Conservation (phyloP, 805 yeast genomes). For the Nakazawaea holstii region DNA sequence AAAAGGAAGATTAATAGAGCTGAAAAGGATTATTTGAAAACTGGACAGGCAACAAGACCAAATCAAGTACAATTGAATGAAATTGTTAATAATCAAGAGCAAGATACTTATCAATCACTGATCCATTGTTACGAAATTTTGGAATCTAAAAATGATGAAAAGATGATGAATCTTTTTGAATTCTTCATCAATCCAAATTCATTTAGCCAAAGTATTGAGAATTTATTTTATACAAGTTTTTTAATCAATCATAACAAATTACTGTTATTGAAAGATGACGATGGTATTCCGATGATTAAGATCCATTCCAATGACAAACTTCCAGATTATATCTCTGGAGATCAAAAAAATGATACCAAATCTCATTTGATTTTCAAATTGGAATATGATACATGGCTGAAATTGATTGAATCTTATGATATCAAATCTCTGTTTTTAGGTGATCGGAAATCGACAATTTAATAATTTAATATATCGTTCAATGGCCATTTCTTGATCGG, state of each 20-base stretch:
- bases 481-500: constrained; percentile 86
- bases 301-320: constrained; percentile 18
- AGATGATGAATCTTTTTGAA: constrained; percentile 51
- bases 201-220: constrained; percentile 77
- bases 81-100: constrained; percentile 43
- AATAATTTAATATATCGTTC: constrained; percentile 13
- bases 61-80: constrained; percentile 47
- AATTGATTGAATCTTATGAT: constrained; percentile 44
- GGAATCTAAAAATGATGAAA: constrained; percentile 24
- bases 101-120: constrained; percentile 60
- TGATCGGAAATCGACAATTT: neutral
- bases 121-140: constrained; percentile 43
- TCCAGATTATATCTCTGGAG: constrained; percentile 8
- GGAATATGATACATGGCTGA: constrained; percentile 62
- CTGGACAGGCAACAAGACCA: constrained; percentile 43
- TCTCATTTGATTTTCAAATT: constrained; percentile 72
- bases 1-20: constrained; percentile 27
- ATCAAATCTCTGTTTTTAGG: constrained; percentile 46
- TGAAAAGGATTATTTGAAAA: constrained; percentile 36
- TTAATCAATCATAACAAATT: constrained; percentile 69
- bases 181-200: constrained; percentile 73
- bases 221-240: constrained; percentile 78
- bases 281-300: constrained; percentile 29
- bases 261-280: constrained; percentile 41
- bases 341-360: constrained; percentile 18